Evolutionary conservation across 495 filamentous ascomycete genomes (phyloP).

Genomic region (Podospora pseudocomata): DNA sequence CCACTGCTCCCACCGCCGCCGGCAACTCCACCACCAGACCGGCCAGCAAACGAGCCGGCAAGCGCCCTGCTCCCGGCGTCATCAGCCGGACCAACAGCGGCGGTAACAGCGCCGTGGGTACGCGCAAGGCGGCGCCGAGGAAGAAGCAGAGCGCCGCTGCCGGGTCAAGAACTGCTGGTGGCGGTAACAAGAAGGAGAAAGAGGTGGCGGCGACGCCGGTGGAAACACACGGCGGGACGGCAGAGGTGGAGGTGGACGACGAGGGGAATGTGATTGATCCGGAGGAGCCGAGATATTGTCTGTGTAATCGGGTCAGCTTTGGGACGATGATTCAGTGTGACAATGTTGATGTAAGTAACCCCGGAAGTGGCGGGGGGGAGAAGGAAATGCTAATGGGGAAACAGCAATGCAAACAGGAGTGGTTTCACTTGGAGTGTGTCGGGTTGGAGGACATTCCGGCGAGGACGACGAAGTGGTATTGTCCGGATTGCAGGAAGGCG

Average conservation of each 20-base stretch:
- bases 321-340: constrained; percentile 96
- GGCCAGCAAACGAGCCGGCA: constrained; percentile 47
- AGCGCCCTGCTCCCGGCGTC: constrained; percentile 73
- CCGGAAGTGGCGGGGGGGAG: not conserved
- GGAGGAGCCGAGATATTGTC: constrained; percentile 82
- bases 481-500: constrained; percentile 74
- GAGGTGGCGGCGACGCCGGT: constrained; percentile 6
- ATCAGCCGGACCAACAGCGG: constrained; percentile 68
- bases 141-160: constrained; percentile 43
- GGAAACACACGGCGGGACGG: not conserved
- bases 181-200: constrained; percentile 24
- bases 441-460: constrained; percentile 70
- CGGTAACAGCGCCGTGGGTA: constrained; percentile 69
- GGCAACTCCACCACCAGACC: constrained; percentile 28
- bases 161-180: constrained; percentile 34
- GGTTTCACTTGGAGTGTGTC: constrained; percentile 93
- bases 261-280: constrained; percentile 78
- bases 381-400: not conserved
- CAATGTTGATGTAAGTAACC: constrained; percentile 73
- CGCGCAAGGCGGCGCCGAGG: constrained; percentile 71
- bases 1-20: not conserved
- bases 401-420: constrained; percentile 68
- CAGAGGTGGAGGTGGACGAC: constrained; percentile 56
- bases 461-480: constrained; percentile 88
- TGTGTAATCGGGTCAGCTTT: constrained; percentile 88